Percentiles rank a stretch among this genome's conserved stretches.
Conservation (phyloP, 2,329 filamentous ascomycete genomes). For the Pseudogymnoascus sp. region DNA sequence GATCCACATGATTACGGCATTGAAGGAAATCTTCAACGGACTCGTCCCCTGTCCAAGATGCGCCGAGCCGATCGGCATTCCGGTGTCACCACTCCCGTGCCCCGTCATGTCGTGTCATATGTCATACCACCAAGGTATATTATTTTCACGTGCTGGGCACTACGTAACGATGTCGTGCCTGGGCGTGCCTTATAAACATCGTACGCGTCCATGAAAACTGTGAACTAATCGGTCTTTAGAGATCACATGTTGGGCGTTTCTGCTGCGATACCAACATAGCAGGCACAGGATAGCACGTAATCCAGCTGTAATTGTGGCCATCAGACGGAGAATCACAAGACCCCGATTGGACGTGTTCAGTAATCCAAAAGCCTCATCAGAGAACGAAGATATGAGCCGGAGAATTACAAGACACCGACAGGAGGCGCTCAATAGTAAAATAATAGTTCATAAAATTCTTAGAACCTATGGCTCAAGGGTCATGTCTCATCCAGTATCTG, state of each 20-base stretch:
- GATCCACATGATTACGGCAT: not conserved
- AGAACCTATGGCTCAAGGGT: slow-evolving; percentile 2
- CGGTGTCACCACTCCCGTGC: not conserved
- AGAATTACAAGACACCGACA: not conserved
- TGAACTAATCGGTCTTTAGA: not conserved
- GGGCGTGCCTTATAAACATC: not conserved
- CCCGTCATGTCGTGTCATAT: slow-evolving; percentile 1
- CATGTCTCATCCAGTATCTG: not conserved
- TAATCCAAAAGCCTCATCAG: not conserved
- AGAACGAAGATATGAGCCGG: not conserved
- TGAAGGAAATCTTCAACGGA: slow-evolving; percentile 6
- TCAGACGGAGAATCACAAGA: slow-evolving; percentile 2
- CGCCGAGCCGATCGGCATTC: slow-evolving; percentile 2
- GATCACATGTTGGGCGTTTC: not conserved
- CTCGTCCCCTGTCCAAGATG: not conserved
- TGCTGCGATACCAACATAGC: not conserved
- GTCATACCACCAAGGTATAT: slow-evolving; percentile 3
- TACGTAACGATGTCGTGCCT: slow-evolving; percentile 4
- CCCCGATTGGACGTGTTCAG: not conserved
- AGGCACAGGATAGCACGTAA: not conserved
- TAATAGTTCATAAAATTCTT: not conserved
- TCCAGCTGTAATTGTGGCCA: not conserved
- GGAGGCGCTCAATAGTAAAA: not conserved
- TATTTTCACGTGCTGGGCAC: not conserved
- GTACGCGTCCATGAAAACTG: not conserved